These are phyloP conservation scores for Ustilaginoidea virens DNA, from an alignment of 2,329 filamentous ascomycete species.

Conservation along the genomic window DNA sequence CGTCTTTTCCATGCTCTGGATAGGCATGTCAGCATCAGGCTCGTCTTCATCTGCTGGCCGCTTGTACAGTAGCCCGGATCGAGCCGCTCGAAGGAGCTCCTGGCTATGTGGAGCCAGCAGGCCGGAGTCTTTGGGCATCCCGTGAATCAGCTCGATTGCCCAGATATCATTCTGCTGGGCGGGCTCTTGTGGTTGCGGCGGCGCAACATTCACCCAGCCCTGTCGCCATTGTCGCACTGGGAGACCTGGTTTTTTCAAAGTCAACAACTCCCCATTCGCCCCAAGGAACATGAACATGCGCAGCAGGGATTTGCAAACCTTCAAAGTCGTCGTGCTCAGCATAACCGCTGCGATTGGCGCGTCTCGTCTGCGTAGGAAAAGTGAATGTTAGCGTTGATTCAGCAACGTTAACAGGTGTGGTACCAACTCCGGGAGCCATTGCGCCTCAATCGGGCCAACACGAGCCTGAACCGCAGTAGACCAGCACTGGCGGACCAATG, in stretches of 20 bases:
- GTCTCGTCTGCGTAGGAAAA: constrained; percentile 30
- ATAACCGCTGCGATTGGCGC: constrained; percentile 39
- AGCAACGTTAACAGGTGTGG: neutral
- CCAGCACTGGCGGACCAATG: too few relatives aligned
- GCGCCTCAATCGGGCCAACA: too few relatives aligned
- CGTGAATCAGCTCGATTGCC: constrained; percentile 57
- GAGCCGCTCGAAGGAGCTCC: constrained; percentile 65
- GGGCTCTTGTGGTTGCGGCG: constrained; percentile 48
- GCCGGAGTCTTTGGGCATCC: constrained; percentile 75
- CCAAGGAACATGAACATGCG: too few relatives aligned
- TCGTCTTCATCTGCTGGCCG: constrained; percentile 48
- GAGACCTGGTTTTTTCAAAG: constrained; percentile 52
- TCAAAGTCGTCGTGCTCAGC: constrained; percentile 48
- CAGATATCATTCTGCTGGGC: constrained; percentile 50
- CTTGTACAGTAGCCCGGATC: constrained; percentile 64
- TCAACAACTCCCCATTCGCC: too few relatives aligned
- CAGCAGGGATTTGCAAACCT: constrained; percentile 18
- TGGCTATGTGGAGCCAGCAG: constrained; percentile 67
- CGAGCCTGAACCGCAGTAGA: too few relatives aligned
- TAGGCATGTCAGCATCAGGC: constrained; percentile 30
- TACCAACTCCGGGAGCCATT: constrained; percentile 26
- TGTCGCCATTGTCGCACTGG: constrained; percentile 85
- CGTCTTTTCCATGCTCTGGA: constrained; percentile 27
- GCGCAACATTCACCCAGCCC: constrained; percentile 51
- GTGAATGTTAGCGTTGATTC: constrained; percentile 7